Evolutionary conservation across 495 filamentous ascomycete genomes (phyloP).

Genomic region (Lasiosphaeria ovina): DNA sequence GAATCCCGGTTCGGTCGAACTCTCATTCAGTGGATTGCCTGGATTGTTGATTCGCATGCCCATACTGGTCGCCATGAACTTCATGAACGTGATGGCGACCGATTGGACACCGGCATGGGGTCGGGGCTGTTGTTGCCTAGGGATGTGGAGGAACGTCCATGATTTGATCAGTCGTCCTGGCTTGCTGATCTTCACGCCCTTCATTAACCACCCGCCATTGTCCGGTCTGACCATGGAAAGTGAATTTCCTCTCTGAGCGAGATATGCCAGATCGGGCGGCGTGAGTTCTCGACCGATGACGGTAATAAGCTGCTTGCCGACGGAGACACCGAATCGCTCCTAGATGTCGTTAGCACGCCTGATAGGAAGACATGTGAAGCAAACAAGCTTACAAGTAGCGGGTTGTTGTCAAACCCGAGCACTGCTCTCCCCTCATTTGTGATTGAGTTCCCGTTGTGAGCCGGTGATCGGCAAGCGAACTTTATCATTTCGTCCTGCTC

Average conservation of each 20-base stretch:
- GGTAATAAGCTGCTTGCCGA: slow-evolving; percentile 56
- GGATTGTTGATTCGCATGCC: slow-evolving; percentile 32
- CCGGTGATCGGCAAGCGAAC: slow-evolving; percentile 66
- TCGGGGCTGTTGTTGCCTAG: neutral
- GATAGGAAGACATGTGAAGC: neutral
- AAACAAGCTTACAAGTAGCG: slow-evolving; percentile 27
- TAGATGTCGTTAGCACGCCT: slow-evolving; percentile 16
- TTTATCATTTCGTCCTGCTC: slow-evolving; percentile 65
- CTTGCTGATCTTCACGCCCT: slow-evolving; percentile 29
- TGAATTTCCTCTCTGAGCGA: slow-evolving; percentile 14
- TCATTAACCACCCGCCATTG: slow-evolving; percentile 43
- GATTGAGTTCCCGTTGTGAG: slow-evolving; percentile 65
- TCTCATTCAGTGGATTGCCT: neutral
- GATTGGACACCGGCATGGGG: slow-evolving; percentile 20
- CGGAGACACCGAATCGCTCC: slow-evolving; percentile 53
- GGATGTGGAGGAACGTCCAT: slow-evolving; percentile 33
- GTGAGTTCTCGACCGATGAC: slow-evolving; percentile 62
- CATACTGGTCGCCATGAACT: slow-evolving; percentile 31
- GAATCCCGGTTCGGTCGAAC: too few species aligned
- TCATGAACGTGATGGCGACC: slow-evolving; percentile 33
- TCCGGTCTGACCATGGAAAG: slow-evolving; percentile 10
- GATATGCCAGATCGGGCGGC: slow-evolving; percentile 55
- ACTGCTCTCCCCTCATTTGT: slow-evolving; percentile 49
- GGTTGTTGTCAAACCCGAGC: slow-evolving; percentile 37
- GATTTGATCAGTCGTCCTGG: slow-evolving; percentile 28